A percentile compares a stretch with the other conserved stretches of the same genome.
phyloP scores from a whole-genome alignment of 345 rosid species.

The Lepidium didymum region DNA sequence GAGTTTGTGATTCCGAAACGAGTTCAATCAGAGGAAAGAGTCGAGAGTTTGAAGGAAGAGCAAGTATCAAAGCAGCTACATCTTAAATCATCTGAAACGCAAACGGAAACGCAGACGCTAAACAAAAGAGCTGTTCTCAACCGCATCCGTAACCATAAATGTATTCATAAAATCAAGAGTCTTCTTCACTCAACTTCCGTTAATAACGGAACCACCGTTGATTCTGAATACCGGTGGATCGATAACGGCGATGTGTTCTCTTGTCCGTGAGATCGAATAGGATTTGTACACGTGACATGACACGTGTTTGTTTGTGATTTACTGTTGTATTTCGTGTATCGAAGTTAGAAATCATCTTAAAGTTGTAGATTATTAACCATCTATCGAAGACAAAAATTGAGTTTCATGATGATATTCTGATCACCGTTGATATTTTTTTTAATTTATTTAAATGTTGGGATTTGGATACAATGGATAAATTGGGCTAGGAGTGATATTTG shows the following conservation, averaged over 20 bases:
- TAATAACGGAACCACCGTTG: constrained; percentile 18
- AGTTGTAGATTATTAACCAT: neutral
- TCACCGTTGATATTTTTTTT: neutral
- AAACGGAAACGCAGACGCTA: constrained; percentile 20
- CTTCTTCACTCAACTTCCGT: constrained; percentile 13
- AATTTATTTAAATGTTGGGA: neutral
- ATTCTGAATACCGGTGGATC: constrained; percentile 22
- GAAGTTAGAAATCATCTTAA: neutral
- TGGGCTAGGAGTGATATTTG: neutral
- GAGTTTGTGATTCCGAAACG: constrained; percentile 7
- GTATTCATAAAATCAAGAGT: constrained; percentile 29
- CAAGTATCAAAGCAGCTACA: constrained; percentile 27
- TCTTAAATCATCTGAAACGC: constrained; percentile 20
- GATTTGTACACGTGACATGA: constrained; percentile 4
- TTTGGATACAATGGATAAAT: neutral
- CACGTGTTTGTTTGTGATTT: neutral
- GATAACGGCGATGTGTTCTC: constrained; percentile 29
- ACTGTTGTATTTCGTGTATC: neutral
- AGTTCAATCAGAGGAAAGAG: neutral
- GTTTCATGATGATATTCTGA: neutral
- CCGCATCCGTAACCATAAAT: constrained; percentile 29
- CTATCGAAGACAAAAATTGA: neutral
- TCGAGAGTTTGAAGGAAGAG: constrained; percentile 21
- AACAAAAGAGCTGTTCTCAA: constrained; percentile 29
- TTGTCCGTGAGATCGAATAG: constrained; percentile 14